These are phyloP conservation scores for Closterium sp. DNA, from an alignment of 139 green algal species.

Conservation along the genomic window DNA sequence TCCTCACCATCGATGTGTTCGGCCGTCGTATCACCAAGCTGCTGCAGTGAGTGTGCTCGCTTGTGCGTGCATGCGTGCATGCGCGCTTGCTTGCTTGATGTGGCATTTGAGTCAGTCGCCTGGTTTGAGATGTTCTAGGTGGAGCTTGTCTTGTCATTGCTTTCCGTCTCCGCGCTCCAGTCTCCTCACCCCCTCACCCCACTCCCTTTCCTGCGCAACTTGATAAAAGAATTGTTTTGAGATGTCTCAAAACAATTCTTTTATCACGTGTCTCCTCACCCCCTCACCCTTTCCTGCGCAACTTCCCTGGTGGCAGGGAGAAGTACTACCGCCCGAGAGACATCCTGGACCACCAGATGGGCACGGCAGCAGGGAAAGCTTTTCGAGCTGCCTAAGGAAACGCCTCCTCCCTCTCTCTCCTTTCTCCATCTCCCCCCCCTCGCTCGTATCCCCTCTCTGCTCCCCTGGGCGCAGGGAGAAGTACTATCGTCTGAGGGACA, in stretches of 20 bases:
- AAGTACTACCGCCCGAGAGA: not conserved
- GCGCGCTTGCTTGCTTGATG: not conserved
- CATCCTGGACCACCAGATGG: not conserved
- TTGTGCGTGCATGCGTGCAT: not conserved
- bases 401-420: not conserved
- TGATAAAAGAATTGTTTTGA: no score
- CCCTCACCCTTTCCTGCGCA: no score
- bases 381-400: not conserved
- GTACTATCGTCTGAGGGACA: constrained; percentile 1
- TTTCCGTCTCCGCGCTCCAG: not conserved
- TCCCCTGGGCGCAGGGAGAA: constrained; percentile 14
- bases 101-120: not conserved
- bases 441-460: not conserved
- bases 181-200: no score
- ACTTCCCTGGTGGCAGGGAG: not conserved
- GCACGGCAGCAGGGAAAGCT: not conserved
- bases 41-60: not conserved
- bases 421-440: not conserved
- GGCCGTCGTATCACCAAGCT: constrained; percentile 20
- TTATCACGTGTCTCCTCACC: no score
- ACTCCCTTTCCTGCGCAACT: no score
- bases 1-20: constrained; percentile 26
- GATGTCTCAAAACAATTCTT: no score
- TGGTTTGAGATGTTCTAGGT: not conserved
- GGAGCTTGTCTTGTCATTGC: no score